These are phyloP conservation scores for Cucurbitaria berberidis DNA, from an alignment of 2,329 filamentous ascomycete species.

Conservation along the genomic window DNA sequence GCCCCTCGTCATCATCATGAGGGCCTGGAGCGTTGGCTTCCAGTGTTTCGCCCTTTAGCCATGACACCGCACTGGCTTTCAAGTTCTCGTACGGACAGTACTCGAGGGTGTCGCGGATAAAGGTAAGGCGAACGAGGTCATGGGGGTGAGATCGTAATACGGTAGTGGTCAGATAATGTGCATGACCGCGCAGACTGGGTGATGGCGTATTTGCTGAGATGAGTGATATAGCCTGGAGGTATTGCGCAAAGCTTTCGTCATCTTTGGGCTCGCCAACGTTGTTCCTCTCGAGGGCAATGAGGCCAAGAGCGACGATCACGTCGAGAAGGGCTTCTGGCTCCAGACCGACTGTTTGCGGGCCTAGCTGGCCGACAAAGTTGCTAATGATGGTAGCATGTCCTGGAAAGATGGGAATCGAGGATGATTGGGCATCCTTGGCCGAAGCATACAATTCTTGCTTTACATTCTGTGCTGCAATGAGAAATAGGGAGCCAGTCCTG, in stretches of 20 bases:
- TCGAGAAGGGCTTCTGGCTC: slow-evolving; percentile 61
- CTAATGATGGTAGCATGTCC: slow-evolving; percentile 58
- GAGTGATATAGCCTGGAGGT: slow-evolving; percentile 57
- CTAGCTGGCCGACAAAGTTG: slow-evolving; percentile 56
- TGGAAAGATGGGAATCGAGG: slow-evolving; percentile 58
- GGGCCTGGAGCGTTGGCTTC: slow-evolving; percentile 48
- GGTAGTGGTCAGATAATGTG: slow-evolving; percentile 57
- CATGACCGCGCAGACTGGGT: slow-evolving; percentile 55
- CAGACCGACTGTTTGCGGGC: slow-evolving; percentile 44
- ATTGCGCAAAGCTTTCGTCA: slow-evolving; percentile 60
- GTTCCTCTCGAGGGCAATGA: slow-evolving; percentile 57
- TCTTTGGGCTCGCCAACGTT: slow-evolving; percentile 54
- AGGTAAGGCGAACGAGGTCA: slow-evolving; percentile 57
- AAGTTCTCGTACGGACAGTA: slow-evolving; percentile 61
- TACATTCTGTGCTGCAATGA: slow-evolving; percentile 60
- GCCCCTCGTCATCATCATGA: slow-evolving; percentile 15
- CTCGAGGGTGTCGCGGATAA: slow-evolving; percentile 62
- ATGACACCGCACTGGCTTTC: slow-evolving; percentile 64
- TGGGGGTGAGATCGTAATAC: slow-evolving; percentile 61
- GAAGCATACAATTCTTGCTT: slow-evolving; percentile 57
- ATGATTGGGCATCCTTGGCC: slow-evolving; percentile 42
- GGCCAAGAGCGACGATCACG: slow-evolving; percentile 59
- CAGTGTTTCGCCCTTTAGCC: slow-evolving; percentile 66
- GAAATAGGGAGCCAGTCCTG: slow-evolving; percentile 60
- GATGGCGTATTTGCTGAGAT: slow-evolving; percentile 57